Conservation (phyloP, 2,329 filamentous ascomycete genomes). For the Sporothrix mexicana region DNA sequence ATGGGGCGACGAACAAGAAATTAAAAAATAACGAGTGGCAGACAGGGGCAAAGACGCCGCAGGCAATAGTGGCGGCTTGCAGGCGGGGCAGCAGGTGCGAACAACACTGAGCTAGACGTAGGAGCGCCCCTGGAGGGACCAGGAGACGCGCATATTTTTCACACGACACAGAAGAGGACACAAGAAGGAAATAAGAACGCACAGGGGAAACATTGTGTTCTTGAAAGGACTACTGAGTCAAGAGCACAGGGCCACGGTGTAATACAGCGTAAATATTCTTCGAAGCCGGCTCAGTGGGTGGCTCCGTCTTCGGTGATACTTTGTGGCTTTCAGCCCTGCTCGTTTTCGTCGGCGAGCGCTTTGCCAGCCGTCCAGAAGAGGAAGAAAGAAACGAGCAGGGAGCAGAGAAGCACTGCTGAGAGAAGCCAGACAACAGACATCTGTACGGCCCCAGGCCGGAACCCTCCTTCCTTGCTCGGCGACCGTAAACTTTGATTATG, state of each 20-base stretch:
- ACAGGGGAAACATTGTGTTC: not conserved
- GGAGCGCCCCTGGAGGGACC: not conserved
- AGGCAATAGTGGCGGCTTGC: not conserved
- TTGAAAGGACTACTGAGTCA: too few species aligned
- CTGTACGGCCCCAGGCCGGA: not conserved
- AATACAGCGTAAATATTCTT: not conserved
- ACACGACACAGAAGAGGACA: not conserved
- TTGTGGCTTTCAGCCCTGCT: constrained; percentile 25
- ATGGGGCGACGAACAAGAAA: constrained; percentile 23
- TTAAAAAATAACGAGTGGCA: not conserved
- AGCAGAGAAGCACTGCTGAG: not conserved
- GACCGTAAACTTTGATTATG: not conserved
- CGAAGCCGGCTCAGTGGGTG: constrained; percentile 18
- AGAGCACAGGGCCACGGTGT: not conserved
- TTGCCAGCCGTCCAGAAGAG: constrained; percentile 5
- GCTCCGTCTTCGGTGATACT: constrained; percentile 21
- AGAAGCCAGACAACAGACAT: not conserved
- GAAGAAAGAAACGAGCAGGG: constrained; percentile 22
- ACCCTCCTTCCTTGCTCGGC: constrained; percentile 23
- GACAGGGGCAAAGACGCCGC: constrained; percentile 16
- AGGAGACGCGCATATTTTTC: not conserved
- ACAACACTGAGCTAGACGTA: not conserved
- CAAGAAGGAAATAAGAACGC: constrained; percentile 12
- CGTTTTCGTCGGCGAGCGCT: not conserved
- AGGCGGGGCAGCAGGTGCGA: constrained; percentile 15